Base-by-base conservation (phyloP, 2,329 filamentous ascomycete genomes). In the Colletotrichum kahawae region DNA sequence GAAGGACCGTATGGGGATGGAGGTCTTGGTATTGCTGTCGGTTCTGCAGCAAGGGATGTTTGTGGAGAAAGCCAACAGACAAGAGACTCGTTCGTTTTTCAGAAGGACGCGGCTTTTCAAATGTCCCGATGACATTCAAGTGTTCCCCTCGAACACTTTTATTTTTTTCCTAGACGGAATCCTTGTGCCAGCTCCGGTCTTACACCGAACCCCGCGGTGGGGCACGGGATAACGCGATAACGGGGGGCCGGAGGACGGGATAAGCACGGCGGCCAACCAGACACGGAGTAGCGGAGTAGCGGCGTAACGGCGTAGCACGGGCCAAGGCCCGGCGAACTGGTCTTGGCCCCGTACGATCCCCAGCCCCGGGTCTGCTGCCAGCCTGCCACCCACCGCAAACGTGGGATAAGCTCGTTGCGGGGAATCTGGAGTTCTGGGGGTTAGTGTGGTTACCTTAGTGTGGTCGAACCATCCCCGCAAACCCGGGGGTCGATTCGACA, bases 251-350 rank as follows among this genome's bases (percentile, higher is more conserved):
- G 21, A 16, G 16, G 18, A 9, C 70, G 70, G 65, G 56, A 72
- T 63, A 69, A 63, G 65, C 16, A 27, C 51, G 38, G 43, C 33
- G 64, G 54, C 60, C 34, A 64, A 64, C 34, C 34, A 64, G 21
- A 14, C n/a, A 64, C 66, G 66, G 66, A 51, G 27, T 70, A 67
- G 43, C 70, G 65, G 66, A 43, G 43, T 73, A 73, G 18, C 71
- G 65, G 71, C 43, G 27, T 70, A 64, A 34, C 71, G 71, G 71
- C 57, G n/a, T 73, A 70, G 66, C 70, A 73, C 57, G 33, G 59
- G 48, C 59, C 71, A 70, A 64, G 66, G n/a, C 12, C 56, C 51
- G 57, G 59, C 31, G 38, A 67, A 59, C 31, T 48, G 64, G 34
- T 68, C 63, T 67, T 60, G 57, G 70, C 70, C 24, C 56, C 54